A percentile compares a stretch with the other conserved stretches of the same genome.
Evolutionary conservation across 768 basidiomycete genomes (phyloP).

Genomic region (Obba rivulosa): DNA sequence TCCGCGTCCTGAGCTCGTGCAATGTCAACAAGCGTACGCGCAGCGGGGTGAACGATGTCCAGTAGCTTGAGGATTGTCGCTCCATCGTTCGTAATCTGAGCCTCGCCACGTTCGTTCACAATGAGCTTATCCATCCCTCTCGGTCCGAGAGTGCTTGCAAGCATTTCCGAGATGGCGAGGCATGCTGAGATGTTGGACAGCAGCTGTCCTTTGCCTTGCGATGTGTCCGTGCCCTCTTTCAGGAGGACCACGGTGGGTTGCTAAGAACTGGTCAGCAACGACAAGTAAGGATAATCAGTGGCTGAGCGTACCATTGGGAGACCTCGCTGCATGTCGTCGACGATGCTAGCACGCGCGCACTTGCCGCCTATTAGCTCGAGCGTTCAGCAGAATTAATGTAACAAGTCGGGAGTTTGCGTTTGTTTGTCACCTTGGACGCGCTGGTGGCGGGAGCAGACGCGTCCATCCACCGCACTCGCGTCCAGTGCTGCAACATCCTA

Average conservation of each 20-base stretch:
- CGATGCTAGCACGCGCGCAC: not conserved
- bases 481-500: not conserved
- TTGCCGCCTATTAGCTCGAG: not conserved
- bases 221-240: slow-evolving; percentile 93
- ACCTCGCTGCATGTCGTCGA: slow-evolving; percentile 72
- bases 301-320: slow-evolving; percentile 59
- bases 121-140: slow-evolving; percentile 99
- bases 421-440: slow-evolving; percentile 18
- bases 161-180: slow-evolving; percentile 86
- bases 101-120: slow-evolving; percentile 88
- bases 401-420: slow-evolving; percentile 8
- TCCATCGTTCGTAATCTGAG: slow-evolving; percentile 99
- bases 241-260: slow-evolving; percentile 98
- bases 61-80: slow-evolving; percentile 97
- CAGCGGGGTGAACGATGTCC: slow-evolving; percentile 97
- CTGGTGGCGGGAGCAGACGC: slow-evolving; percentile 15
- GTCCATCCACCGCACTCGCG: slow-evolving; percentile 7
- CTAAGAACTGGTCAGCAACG: slow-evolving; percentile 32
- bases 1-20: slow-evolving; percentile 98
- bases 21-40: slow-evolving; percentile 96
- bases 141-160: slow-evolving; percentile 94
- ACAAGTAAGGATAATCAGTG: too few relatives aligned
- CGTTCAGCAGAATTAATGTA: not conserved
- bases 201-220: slow-evolving; percentile 88
- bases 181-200: slow-evolving; percentile 96